Evolutionary conservation across 805 yeast genomes (phyloP).

Genomic region (Scheffersomyces stipitis): DNA sequence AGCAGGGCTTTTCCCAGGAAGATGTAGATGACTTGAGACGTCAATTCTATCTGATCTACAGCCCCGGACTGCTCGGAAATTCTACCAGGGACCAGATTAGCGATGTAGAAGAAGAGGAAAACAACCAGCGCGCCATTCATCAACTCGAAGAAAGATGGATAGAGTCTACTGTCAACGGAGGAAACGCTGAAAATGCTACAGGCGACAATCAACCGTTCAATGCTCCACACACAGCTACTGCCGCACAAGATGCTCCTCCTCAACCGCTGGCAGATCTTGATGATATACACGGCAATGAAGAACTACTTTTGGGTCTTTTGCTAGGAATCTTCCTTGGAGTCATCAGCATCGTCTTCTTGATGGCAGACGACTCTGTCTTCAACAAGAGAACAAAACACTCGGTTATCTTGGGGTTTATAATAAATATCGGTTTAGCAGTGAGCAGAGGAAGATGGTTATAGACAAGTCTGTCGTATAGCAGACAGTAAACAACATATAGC

Average conservation of each 20-base stretch:
- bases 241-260: constrained; percentile 8
- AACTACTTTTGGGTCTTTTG: constrained; percentile 65
- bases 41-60: constrained; percentile 74
- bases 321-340: constrained; percentile 79
- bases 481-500: too few species aligned
- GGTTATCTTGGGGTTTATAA: constrained; percentile 65
- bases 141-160: constrained; percentile 88
- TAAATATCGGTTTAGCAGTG: constrained; percentile 68
- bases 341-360: constrained; percentile 56
- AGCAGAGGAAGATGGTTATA: constrained; percentile 48
- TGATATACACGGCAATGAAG: constrained; percentile 49
- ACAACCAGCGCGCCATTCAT: constrained; percentile 40
- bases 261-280: constrained; percentile 29
- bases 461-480: too few species aligned
- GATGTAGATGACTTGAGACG: constrained; percentile 71
- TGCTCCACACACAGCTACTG: constrained; percentile 4
- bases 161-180: constrained; percentile 65
- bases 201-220: constrained; percentile 5
- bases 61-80: constrained; percentile 32
- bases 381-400: constrained; percentile 65
- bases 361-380: constrained; percentile 61
- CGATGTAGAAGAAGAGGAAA: constrained; percentile 46
- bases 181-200: constrained; percentile 13
- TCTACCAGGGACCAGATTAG: constrained; percentile 19
- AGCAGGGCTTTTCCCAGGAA: constrained; percentile 79